A percentile compares a stretch with the other conserved stretches of the same genome.
These are phyloP conservation scores for Cryptosporidium sp. DNA, from an alignment of 169 alveolate species.

Conservation along the genomic window DNA sequence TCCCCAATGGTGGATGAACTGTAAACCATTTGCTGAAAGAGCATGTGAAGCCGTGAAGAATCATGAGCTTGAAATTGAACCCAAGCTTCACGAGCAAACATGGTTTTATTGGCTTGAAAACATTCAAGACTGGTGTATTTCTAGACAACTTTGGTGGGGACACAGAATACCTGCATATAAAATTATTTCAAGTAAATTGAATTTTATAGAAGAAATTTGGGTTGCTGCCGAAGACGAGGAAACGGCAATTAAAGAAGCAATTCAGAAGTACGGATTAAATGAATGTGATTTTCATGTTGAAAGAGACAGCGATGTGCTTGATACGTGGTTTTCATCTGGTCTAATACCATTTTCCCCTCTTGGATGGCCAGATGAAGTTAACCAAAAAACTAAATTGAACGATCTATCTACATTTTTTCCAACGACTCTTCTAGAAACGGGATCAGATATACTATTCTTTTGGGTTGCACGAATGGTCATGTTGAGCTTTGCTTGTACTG, in stretches of 20 bases:
- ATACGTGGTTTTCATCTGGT: conserved; percentile 99
- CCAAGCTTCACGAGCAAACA: conserved; percentile 92
- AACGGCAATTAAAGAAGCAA: conserved; percentile 91
- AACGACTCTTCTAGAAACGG: conserved; percentile 96
- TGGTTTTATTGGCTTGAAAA: conserved; percentile 98
- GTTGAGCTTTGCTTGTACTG: conserved; percentile 95
- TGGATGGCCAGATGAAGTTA: conserved; percentile 96
- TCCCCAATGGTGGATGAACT: conserved; percentile 99
- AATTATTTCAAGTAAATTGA: conserved; percentile 76
- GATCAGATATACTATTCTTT: conserved; percentile 99
- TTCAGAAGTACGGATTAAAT: conserved; percentile 83
- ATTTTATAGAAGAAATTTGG: conserved; percentile 88
- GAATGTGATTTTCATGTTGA: conserved; percentile 85
- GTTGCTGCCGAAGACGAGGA: conserved; percentile 89
- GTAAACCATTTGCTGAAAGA: conserved; percentile 94
- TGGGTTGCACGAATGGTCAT: conserved; percentile 99
- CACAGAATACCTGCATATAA: conserved; percentile 99
- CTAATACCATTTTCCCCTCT: conserved; percentile 97
- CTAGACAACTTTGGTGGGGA: conserved; percentile 99
- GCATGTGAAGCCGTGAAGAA: conserved; percentile 92
- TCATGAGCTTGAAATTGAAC: conserved; percentile 93
- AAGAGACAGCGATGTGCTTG: conserved; percentile 99
- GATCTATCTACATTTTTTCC: conserved; percentile 97
- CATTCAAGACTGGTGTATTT: conserved; percentile 99
- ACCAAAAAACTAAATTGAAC: conserved; percentile 72